Conservation (phyloP, 176 grass and related monocot genomes). For the Hsuehochloa calcarea region DNA sequence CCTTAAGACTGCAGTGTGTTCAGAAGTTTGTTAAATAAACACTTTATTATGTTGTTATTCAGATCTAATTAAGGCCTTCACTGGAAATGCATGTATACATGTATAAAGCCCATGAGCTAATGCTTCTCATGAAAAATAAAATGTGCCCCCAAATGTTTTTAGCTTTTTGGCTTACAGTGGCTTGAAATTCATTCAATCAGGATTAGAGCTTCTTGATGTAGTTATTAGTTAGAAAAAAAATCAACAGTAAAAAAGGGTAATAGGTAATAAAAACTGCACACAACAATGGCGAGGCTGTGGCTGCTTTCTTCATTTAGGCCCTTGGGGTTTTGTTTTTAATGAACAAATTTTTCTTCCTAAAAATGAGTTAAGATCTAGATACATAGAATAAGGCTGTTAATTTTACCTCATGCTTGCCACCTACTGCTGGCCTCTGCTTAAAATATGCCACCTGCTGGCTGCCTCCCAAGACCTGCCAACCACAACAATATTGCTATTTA, state of each 20-base stretch:
- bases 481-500: neutral
- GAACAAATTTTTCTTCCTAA: neutral
- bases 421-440: slow-evolving; percentile 5
- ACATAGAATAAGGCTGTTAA: neutral
- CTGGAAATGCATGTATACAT: slow-evolving; percentile 7
- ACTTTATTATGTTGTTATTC: neutral
- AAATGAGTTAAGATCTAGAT: neutral
- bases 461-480: neutral
- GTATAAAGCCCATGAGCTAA: neutral
- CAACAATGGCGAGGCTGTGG: neutral
- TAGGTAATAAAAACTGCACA: neutral
- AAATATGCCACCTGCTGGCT: neutral
- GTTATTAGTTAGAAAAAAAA: neutral
- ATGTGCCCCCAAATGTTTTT: slow-evolving; percentile 6
- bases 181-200: neutral
- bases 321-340: neutral
- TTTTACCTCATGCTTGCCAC: neutral
- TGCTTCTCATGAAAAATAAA: slow-evolving; percentile 9
- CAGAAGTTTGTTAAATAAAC: neutral
- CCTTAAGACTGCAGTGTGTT: neutral
- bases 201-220: slow-evolving; percentile 2
- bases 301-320: neutral
- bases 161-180: neutral
- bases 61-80: neutral
- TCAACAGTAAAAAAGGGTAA: neutral